Base-by-base conservation (phyloP, 2,329 filamentous ascomycete species). In the Lizonia empirigonia region DNA sequence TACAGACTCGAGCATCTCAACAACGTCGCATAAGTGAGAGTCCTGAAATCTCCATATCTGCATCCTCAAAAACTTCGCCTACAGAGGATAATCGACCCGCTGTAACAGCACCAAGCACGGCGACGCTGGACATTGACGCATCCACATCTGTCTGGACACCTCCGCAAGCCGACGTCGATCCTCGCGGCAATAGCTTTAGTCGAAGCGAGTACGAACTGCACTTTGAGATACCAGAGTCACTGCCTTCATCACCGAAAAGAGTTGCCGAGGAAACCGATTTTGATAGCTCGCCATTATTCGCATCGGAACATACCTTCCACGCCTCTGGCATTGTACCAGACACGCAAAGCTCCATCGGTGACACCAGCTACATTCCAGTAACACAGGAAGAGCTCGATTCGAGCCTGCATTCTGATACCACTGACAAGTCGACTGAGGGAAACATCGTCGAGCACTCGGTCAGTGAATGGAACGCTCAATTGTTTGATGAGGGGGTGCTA, bases 261-360 rank as follows among this genome's bases (percentile, higher is more conserved):
- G 8, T 18, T 12, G 35, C 32, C 1, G 50, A 59, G 18, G 50
- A 47, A 1, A 58, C 50, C 10, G 46, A 64, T n/a, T 45, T 62
- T 9, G 40, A 56, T 13, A 67, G 50, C 48, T 64, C 64, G 4
- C 58, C 62, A 35, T 37, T 62, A 13, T 58, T 55, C 27, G 33
- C 50, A 18, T 56, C 46, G 7, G 26, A 50, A 34, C 50, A 41
- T 38, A 36, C 42, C 26, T 62, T 58, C 35, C 40, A 32, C 19
- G 50, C 50, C 7, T 56, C 60, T 7, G 60, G 63, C 19, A 44
- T 71, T 7, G 60, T 72, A 2, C 60, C 51, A 24, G 67, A 70
- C 23, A 70, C 68, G 3, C 65, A 71, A 40, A 62, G 55, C 40
- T 64, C 60, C 9, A 53, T 34, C 3, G 56, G 58, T 7, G 60